A percentile compares a stretch with the other conserved stretches of the same genome.
Evolutionary conservation across 2,329 filamentous ascomycete genomes (phyloP).

Genomic region (Aspergillus fischeri): DNA sequence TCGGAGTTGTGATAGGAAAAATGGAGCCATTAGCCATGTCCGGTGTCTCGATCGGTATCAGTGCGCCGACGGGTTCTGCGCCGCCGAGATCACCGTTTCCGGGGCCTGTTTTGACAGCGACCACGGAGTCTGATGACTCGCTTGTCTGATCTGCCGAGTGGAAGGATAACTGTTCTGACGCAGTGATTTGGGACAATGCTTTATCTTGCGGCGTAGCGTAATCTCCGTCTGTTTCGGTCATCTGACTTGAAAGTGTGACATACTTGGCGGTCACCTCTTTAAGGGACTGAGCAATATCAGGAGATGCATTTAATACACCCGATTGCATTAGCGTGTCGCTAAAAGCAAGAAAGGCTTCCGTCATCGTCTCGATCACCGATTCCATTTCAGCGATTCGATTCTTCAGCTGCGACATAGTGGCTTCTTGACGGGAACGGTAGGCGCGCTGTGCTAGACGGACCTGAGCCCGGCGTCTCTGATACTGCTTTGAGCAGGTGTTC

Average conservation of each 20-base stretch:
- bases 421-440: not conserved
- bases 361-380: not conserved
- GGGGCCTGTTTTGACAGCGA: not conserved
- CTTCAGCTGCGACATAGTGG: not conserved
- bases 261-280: not conserved
- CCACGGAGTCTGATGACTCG: not conserved
- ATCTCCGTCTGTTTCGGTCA: not conserved
- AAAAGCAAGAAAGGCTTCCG: not conserved
- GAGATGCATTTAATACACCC: not conserved
- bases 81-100: not conserved
- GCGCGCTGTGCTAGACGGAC: slow-evolving; percentile 3
- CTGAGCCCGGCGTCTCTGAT: slow-evolving; percentile 1
- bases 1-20: not conserved
- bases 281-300: not conserved
- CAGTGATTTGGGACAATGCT: not conserved
- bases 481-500: slow-evolving; percentile 48
- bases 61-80: not conserved
- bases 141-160: not conserved
- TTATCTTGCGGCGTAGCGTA: not conserved
- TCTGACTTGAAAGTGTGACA: not conserved
- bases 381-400: not conserved
- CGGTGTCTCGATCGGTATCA: not conserved
- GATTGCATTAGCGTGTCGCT: not conserved
- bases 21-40: not conserved
- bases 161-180: not conserved